Conservation (phyloP, 176 grass and related monocot genomes). For the Aegilops umbellulata region DNA sequence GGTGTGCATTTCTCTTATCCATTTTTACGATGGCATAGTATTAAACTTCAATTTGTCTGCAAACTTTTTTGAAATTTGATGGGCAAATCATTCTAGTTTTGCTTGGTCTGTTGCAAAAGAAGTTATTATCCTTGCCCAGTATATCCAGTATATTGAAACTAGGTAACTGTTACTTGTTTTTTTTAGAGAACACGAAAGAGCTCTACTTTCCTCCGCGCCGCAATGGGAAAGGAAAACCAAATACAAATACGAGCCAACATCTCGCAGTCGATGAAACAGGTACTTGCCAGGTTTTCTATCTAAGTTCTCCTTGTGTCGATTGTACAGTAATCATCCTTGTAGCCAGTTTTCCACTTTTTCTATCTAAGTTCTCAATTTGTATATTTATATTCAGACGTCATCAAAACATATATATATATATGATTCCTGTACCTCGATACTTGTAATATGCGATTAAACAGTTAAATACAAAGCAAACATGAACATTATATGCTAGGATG, state of each 20-base stretch:
- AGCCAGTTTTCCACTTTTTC: neutral
- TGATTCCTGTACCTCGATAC: neutral
- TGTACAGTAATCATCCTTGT: neutral
- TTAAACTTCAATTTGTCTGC: neutral
- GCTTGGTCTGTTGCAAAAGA: conserved; percentile 2
- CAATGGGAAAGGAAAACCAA: too few species aligned
- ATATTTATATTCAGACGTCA: neutral
- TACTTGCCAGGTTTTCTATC: neutral
- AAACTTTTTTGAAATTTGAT: neutral
- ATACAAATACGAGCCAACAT: neutral
- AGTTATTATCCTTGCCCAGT: neutral
- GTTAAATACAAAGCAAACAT: neutral
- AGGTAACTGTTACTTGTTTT: neutral
- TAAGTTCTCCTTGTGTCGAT: neutral
- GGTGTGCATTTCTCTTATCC: conserved; percentile 50
- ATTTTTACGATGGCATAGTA: neutral
- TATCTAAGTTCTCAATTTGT: neutral
- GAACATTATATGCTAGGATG: neutral
- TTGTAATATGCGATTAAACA: neutral
- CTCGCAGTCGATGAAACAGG: neutral
- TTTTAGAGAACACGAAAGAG: neutral
- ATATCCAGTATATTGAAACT: neutral
- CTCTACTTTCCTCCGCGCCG: neutral
- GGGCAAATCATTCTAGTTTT: conserved; percentile 11
- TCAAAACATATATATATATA: neutral